Base-by-base conservation (phyloP, 1,284 basidiomycete species). In the Tranzscheliella williamsii region DNA sequence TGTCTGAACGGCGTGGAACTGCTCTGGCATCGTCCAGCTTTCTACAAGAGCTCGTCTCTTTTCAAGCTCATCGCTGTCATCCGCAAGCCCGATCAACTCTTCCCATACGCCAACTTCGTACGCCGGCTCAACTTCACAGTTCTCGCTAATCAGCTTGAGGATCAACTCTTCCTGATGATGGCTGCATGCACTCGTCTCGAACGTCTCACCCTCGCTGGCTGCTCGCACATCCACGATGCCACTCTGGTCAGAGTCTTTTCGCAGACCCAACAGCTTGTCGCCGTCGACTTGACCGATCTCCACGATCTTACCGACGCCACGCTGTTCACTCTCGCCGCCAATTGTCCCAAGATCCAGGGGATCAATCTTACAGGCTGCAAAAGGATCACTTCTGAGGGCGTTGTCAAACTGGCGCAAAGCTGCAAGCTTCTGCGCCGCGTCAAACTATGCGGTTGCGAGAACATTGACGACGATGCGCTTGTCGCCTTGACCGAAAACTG, bases 1-100 rank as follows among this genome's bases (percentile, higher is more conserved):
- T 96, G 92, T 81, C 86, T 93, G 72, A 94, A 91, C 78, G 87
- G 91, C 7, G 91, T 94, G 43, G 91, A 96, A 78, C 83, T 97
- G 16, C 83, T 98, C 17, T 99, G 94, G 94, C 88, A 93, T 78
- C 88, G 90, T 68, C 93, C 94, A 15, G 82, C 83, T 44, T 86
- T 94, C 74, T 82, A 84, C 45, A 85, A 84, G 54, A 82, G 86
- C 50, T 81, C 83, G 40, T 87, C 87, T 33, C 83, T 94, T 40
- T 83, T 86, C 76, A 87, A 88, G 39, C 38, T 76, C 36, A 67
- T 70, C 16, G 61, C 73, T 32, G 64, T 70, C 34, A 68, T 76
- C 33, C 54, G 62, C 31, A 63, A 63, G 37, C 66, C 73, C 17
- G 60, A 63, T 23, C 60, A 87, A 63, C 89, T 89, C 0, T 94